Base-by-base conservation (phyloP, 441 rosid genomes). In the Pelargonium australe region DNA sequence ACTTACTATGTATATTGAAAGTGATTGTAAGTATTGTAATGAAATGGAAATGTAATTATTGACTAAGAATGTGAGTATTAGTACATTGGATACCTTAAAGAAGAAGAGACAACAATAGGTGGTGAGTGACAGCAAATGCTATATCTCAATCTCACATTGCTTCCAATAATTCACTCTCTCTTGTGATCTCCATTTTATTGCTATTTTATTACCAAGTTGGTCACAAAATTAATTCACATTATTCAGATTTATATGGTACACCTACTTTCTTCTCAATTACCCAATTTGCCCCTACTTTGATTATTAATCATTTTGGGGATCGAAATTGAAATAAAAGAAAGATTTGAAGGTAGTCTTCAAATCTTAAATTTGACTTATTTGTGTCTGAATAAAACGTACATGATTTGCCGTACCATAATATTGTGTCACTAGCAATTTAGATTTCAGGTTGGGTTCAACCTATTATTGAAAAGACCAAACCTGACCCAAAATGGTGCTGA, bases 101-200 rank as follows among this genome's bases (percentile, higher is more conserved):
- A 45, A 45, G 53, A 45, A 45, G 3, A 45, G 53, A 45, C 53
- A 45, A 45, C 3, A 45, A 45, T 3, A 45, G 23, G 23, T 20
- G 10, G 53, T 45, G 58, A 51, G 19, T 51, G 58, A 51, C 58
- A 51, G 58, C 58, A 51, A 51, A 51, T 51, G 31, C 31, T 25
- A 25, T 25, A 25, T 25, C 31, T 25, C 31, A 25, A 25, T 25
- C 31, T 25, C 31, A 25, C 31, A 25, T 25, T 25, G 31, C 58
- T 4, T 45, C 53, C 10, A 45, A 45, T 45, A 45, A 45, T 45
- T 45, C 13, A 45, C 13, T 8, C 12, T 45, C 12, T 45, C 3
- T 45, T 45, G 10, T 45, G 3, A 7, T 10, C 53, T 10, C 53
- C 12, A 45, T 45, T 45, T 45, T 45, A 45, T 45, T 8, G 13